Conservation (phyloP, 148 eudicot species). For the Vaccinium corymbosum region DNA sequence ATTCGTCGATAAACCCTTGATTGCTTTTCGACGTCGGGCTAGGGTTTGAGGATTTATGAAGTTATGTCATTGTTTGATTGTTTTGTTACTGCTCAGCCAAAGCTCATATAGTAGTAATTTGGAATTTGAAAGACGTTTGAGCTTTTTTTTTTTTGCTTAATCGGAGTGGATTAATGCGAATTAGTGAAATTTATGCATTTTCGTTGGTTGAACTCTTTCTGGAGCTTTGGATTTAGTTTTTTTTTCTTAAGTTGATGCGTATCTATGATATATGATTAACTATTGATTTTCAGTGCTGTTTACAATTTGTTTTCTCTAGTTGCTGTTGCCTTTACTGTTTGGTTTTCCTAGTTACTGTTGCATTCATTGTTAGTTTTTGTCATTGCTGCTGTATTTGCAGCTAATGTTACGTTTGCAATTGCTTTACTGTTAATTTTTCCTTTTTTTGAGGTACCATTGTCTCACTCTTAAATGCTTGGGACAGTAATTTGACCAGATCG, state of each 20-base stretch:
- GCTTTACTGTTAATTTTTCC: background rate
- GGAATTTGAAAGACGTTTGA: background rate
- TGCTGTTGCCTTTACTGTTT: background rate
- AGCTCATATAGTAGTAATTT: background rate
- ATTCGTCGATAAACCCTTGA: background rate
- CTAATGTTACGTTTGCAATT: background rate
- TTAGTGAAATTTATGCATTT: background rate
- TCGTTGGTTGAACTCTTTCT: background rate
- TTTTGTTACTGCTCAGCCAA: background rate
- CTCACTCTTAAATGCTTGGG: background rate
- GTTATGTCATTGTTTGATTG: background rate
- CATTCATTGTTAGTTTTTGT: background rate
- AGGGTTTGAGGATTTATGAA: background rate
- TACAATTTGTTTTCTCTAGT: background rate
- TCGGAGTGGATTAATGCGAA: background rate
- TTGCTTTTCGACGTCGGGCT: background rate
- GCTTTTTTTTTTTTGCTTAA: background rate
- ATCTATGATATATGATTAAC: background rate
- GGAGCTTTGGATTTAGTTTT: background rate
- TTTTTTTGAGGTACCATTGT: background rate
- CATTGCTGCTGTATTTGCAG: too few relatives aligned
- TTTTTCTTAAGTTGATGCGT: background rate
- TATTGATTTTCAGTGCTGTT: background rate
- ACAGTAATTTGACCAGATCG: background rate
- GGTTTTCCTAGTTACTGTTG: background rate